Evolutionary conservation across 306 rosid genomes (phyloP).

Genomic region (Prunus persica): DNA sequence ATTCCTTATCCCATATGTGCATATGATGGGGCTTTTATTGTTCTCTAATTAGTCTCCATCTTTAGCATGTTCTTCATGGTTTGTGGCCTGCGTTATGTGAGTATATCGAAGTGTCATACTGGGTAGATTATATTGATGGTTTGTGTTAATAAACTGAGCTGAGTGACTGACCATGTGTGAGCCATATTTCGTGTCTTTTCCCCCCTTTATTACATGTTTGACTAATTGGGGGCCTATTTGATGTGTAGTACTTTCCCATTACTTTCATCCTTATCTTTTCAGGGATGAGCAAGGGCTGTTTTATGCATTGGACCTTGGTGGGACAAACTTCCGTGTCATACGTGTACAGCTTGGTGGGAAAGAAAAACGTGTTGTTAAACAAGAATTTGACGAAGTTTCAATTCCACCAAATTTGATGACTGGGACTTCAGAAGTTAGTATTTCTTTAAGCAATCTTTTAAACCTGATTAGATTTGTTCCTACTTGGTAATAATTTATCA

Average conservation of each 20-base stretch:
- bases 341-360: constrained; percentile 90
- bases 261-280: constrained; percentile 15
- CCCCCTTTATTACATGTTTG: not conserved
- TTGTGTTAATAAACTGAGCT: not conserved
- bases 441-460: constrained; percentile 26
- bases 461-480: constrained; percentile 1
- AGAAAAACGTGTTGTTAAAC: constrained; percentile 50
- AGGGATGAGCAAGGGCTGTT: constrained; percentile 88
- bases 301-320: constrained; percentile 97
- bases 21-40: not conserved
- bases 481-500: constrained; percentile 27
- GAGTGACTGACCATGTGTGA: not conserved
- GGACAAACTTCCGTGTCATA: constrained; percentile 88
- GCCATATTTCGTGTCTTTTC: not conserved
- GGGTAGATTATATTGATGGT: not conserved
- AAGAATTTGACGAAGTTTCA: constrained; percentile 73
- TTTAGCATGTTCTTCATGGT: not conserved
- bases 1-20: not conserved
- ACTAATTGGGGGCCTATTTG: not conserved
- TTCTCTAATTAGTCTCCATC: not conserved
- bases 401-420: constrained; percentile 94
- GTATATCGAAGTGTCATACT: not conserved
- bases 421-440: constrained; percentile 74
- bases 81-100: not conserved
- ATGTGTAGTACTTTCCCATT: not conserved